phyloP scores from a whole-genome alignment of 345 rosid species.

The Cardiospermum halicacabum region DNA sequence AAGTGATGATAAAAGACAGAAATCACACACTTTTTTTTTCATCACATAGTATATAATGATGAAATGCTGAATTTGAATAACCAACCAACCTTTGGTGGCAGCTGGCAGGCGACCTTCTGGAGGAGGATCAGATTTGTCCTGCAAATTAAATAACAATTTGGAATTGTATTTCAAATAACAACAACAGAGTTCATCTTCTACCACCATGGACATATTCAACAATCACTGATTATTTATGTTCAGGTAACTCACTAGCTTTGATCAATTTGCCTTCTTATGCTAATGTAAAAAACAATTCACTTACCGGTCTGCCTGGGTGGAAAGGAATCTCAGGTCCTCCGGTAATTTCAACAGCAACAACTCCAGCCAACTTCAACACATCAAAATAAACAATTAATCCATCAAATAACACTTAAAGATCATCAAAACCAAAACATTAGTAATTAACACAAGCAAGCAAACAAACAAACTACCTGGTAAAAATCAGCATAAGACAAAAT shows the following conservation, averaged over 20 bases:
- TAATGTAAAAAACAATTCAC: constrained; percentile 4
- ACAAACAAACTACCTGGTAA: constrained; percentile 44
- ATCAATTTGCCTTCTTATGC: background rate
- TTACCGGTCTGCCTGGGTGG: constrained; percentile 74
- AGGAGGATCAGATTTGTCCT: constrained; percentile 83
- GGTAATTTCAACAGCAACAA: constrained; percentile 74
- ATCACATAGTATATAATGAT: background rate
- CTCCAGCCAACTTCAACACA: constrained; percentile 62
- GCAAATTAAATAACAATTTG: background rate
- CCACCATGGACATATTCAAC: background rate
- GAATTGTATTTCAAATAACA: background rate
- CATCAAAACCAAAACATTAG: no score
- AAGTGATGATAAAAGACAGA: constrained; percentile 2
- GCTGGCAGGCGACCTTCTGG: constrained; percentile 92
- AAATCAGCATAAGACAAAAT: constrained; percentile 72
- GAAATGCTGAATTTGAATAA: background rate
- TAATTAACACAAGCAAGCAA: background rate
- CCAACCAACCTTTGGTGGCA: constrained; percentile 58
- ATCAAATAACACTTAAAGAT: background rate
- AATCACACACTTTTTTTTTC: background rate
- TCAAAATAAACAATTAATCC: background rate
- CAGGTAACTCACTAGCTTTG: no score
- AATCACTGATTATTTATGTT: background rate
- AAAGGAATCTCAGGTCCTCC: constrained; percentile 95
- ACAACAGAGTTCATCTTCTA: background rate